Evolutionary conservation across 805 yeast genomes (phyloP).

Genomic region (Candida boleticola): DNA sequence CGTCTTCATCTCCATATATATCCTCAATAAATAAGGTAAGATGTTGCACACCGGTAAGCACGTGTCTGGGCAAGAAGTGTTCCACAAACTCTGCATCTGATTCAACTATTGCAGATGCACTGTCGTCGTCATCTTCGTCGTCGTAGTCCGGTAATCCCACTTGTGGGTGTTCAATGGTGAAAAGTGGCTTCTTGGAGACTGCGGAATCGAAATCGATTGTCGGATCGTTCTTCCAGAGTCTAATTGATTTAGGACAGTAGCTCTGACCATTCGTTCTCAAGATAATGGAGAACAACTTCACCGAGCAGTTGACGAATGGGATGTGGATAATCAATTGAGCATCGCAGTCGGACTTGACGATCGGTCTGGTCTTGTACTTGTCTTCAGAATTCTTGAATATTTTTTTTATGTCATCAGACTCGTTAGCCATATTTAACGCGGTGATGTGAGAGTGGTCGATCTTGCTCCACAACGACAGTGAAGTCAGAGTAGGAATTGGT

Average conservation of each 20-base stretch:
- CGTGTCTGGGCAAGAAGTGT: slow-evolving; percentile 73
- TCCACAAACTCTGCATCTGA: slow-evolving; percentile 64
- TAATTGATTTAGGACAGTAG: slow-evolving; percentile 67
- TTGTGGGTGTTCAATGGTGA: slow-evolving; percentile 60
- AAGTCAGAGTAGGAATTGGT: slow-evolving; percentile 66
- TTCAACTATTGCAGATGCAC: slow-evolving; percentile 27
- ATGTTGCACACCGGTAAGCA: slow-evolving; percentile 66
- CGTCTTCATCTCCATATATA: slow-evolving; percentile 53
- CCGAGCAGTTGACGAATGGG: slow-evolving; percentile 71
- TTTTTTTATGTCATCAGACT: slow-evolving; percentile 44
- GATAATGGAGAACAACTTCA: slow-evolving; percentile 71
- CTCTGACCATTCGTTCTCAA: slow-evolving; percentile 62
- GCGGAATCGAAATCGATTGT: slow-evolving; percentile 73
- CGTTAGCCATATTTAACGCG: slow-evolving; percentile 61
- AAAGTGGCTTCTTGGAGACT: slow-evolving; percentile 46
- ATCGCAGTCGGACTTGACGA: slow-evolving; percentile 72
- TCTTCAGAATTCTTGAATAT: slow-evolving; percentile 54
- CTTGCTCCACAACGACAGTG: slow-evolving; percentile 63
- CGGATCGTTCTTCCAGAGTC: slow-evolving; percentile 68
- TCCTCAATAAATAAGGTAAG: slow-evolving; percentile 67
- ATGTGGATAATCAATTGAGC: slow-evolving; percentile 73
- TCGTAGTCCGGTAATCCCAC: slow-evolving; percentile 48
- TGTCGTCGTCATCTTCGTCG: slow-evolving; percentile 31
- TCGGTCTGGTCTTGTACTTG: slow-evolving; percentile 47
- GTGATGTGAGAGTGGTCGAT: slow-evolving; percentile 60